Evolutionary conservation across 2,329 filamentous ascomycete genomes (phyloP).

Genomic region (Geosmithia putterillii): DNA sequence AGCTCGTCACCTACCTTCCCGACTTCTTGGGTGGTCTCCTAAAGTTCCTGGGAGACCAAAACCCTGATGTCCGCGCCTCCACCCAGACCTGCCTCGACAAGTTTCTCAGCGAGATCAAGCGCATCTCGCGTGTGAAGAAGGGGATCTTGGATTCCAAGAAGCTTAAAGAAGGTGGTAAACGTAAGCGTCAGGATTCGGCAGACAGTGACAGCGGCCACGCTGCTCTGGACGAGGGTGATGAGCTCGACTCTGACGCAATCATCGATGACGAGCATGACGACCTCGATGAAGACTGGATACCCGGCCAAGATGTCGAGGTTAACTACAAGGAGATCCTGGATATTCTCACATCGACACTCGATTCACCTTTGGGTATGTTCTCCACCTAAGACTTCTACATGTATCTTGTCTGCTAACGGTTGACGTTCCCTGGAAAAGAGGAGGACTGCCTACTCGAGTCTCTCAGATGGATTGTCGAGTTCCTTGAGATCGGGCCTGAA

Average conservation of each 20-base stretch:
- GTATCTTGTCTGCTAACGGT: not conserved
- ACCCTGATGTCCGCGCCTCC: conserved; percentile 86
- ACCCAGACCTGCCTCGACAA: conserved; percentile 82
- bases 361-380: conserved; percentile 60
- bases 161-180: conserved; percentile 52
- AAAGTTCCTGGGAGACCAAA: conserved; percentile 83
- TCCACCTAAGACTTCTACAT: not conserved
- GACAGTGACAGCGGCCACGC: conserved; percentile 51
- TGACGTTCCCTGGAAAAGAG: conserved; percentile 35
- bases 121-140: conserved; percentile 85
- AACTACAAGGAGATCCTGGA: conserved; percentile 86
- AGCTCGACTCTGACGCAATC: conserved; percentile 43
- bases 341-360: conserved; percentile 80
- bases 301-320: conserved; percentile 90
- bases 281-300: conserved; percentile 88
- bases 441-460: conserved; percentile 87
- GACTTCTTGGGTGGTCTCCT: conserved; percentile 84
- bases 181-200: conserved; percentile 56
- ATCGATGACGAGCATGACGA: conserved; percentile 48
- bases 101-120: conserved; percentile 87
- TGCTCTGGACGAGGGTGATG: conserved; percentile 47
- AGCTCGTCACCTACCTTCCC: conserved; percentile 84
- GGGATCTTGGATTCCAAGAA: conserved; percentile 80
- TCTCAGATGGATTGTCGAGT: conserved; percentile 87
- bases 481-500: conserved; percentile 94